Evolutionary conservation across 805 yeast genomes (phyloP).

Genomic region (Pichia sporocuriosa): DNA sequence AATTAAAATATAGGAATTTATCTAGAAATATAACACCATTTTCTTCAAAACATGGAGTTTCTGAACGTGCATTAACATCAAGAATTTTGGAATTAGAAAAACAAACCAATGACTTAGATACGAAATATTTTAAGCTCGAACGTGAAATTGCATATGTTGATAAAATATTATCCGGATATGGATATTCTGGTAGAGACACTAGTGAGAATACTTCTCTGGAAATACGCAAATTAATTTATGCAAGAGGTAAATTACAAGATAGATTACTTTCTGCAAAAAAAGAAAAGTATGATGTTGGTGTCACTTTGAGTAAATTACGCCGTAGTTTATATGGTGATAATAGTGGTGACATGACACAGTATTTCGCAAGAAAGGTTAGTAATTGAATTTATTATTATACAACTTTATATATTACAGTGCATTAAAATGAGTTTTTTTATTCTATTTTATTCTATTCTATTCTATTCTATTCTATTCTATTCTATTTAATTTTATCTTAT

Average conservation of each 20-base stretch:
- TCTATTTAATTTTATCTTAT: not conserved
- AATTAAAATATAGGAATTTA: not conserved
- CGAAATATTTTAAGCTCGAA: constrained; percentile 24
- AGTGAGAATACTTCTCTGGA: constrained; percentile 16
- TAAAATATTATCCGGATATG: constrained; percentile 15
- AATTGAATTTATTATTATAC: not conserved
- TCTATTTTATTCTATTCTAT: too few species aligned
- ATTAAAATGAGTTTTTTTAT: not conserved
- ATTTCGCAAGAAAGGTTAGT: constrained; percentile 50
- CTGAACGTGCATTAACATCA: constrained; percentile 8
- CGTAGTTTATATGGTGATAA: constrained; percentile 26
- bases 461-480: not conserved
- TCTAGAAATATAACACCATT: constrained; percentile 11
- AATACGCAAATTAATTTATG: constrained; percentile 24
- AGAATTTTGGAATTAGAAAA: constrained; percentile 17
- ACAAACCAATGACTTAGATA: constrained; percentile 16
- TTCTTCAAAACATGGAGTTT: constrained; percentile 1
- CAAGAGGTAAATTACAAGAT: constrained; percentile 24
- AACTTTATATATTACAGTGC: not conserved
- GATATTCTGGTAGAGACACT: not conserved
- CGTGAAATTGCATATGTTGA: constrained; percentile 28
- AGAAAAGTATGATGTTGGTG: constrained; percentile 27
- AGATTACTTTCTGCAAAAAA: constrained; percentile 24
- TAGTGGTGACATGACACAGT: constrained; percentile 41
- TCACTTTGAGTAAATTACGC: constrained; percentile 23